Conservation (phyloP, 2,329 filamentous ascomycete species). For the Thelonectria discophora region DNA sequence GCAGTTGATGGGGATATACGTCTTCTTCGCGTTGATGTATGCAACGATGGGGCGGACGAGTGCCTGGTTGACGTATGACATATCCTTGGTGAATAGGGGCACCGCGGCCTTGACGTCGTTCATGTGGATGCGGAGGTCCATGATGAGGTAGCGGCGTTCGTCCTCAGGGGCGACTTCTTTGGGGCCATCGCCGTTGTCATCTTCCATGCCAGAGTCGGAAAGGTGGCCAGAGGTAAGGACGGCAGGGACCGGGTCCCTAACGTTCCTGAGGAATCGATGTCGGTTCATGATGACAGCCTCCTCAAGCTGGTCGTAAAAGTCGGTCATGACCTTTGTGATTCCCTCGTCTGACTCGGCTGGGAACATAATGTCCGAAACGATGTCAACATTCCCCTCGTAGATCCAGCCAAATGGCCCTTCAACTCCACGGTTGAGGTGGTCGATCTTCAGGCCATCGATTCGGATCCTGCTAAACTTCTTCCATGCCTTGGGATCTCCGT, state of each 20-base stretch:
- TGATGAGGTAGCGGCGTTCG: slow-evolving; percentile 83
- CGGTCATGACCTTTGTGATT: slow-evolving; percentile 92
- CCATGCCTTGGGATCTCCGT: slow-evolving; percentile 78
- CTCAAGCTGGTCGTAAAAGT: slow-evolving; percentile 96
- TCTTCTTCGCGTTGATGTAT: slow-evolving; percentile 95
- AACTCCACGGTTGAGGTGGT: slow-evolving; percentile 93
- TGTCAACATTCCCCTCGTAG: slow-evolving; percentile 95
- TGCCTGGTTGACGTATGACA: slow-evolving; percentile 96
- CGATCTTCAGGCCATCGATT: slow-evolving; percentile 93
- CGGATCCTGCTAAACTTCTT: slow-evolving; percentile 94
- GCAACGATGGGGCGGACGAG: slow-evolving; percentile 95
- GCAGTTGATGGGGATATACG: slow-evolving; percentile 95
- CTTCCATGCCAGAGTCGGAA: slow-evolving; percentile 39
- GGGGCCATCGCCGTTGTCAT: slow-evolving; percentile 28
- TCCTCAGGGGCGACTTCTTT: slow-evolving; percentile 52
- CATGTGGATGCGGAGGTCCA: slow-evolving; percentile 93
- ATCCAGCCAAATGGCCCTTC: slow-evolving; percentile 98
- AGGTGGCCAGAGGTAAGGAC: slow-evolving; percentile 47
- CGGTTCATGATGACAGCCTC: slow-evolving; percentile 86
- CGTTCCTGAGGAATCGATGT: slow-evolving; percentile 67
- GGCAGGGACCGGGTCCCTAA: slow-evolving; percentile 41
- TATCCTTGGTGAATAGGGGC: slow-evolving; percentile 88
- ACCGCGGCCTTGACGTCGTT: slow-evolving; percentile 95
- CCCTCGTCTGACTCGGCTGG: slow-evolving; percentile 88
- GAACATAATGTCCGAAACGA: slow-evolving; percentile 94